Evolutionary conservation across 495 filamentous ascomycete species (phyloP).

Genomic region (Penicillium paxilli): DNA sequence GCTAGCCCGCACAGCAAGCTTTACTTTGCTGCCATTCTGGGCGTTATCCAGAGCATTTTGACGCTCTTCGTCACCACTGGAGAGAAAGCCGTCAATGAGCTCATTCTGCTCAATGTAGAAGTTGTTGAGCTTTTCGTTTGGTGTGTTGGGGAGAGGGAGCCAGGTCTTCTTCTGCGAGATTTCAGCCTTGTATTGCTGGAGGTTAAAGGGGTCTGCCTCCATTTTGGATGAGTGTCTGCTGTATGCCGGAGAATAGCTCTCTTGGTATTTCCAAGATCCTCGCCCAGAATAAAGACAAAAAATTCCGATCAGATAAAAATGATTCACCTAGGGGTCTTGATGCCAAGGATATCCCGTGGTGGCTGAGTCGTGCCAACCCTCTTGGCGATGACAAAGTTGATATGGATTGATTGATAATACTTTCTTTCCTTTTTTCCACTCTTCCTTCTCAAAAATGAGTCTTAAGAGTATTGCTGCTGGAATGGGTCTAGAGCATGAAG

Average conservation of each 20-base stretch:
- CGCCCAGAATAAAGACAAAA: not conserved
- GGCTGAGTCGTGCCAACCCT: not conserved
- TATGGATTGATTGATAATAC: not conserved
- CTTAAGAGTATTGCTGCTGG: too few species aligned
- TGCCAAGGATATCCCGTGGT: constrained; percentile 2
- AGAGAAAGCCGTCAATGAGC: constrained; percentile 56
- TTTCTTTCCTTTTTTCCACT: not conserved
- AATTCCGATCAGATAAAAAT: not conserved
- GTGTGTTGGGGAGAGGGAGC: constrained; percentile 1
- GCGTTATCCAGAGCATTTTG: constrained; percentile 46
- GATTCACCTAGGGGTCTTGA: not conserved
- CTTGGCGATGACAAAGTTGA: not conserved
- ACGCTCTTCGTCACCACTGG: constrained; percentile 52
- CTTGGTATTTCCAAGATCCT: not conserved
- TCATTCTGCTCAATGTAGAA: constrained; percentile 57
- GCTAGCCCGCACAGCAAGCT: constrained; percentile 55
- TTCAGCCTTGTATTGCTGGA: constrained; percentile 14
- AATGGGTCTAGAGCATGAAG: too few species aligned
- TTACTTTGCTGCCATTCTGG: constrained; percentile 53
- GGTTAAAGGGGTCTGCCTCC: constrained; percentile 11
- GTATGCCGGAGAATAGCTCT: not conserved
- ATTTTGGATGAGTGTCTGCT: constrained; percentile 3
- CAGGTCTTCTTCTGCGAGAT: constrained; percentile 7
- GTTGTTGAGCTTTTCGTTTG: constrained; percentile 8
- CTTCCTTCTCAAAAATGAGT: too few species aligned